These are phyloP conservation scores for Tagetes erecta DNA, from an alignment of 129 eudicot genomes.

Conservation along the genomic window DNA sequence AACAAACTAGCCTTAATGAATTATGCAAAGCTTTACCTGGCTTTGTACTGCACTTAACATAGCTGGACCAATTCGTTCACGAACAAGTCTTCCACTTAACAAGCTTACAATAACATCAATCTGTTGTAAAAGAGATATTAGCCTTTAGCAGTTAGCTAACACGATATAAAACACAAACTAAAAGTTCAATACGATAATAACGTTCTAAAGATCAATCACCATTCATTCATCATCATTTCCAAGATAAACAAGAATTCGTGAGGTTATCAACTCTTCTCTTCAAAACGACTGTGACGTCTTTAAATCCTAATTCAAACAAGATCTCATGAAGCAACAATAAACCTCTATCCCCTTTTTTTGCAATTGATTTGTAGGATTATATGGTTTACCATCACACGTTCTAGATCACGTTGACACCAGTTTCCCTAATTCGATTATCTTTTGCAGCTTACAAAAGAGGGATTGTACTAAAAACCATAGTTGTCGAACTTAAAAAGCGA, in stretches of 20 bases:
- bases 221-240: conserved; percentile 25
- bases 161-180: neutral
- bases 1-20: neutral
- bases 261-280: conserved; percentile 29
- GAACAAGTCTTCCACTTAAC: conserved; percentile 95
- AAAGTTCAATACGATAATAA: neutral
- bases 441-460: conserved; percentile 10
- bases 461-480: neutral
- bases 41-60: conserved; percentile 99
- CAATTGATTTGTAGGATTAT: neutral
- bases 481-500: too few relatives aligned
- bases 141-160: neutral
- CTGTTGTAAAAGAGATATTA: conserved; percentile 35
- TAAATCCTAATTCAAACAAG: conserved; percentile 36
- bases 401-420: neutral
- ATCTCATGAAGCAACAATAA: conserved; percentile 28
- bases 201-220: conserved; percentile 20
- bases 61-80: conserved; percentile 97
- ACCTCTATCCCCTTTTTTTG: conserved; percentile 12
- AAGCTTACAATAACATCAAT: conserved; percentile 96
- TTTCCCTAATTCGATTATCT: conserved; percentile 7
- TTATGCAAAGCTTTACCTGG: conserved; percentile 54
- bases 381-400: neutral
- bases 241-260: conserved; percentile 11
- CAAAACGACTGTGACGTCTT: conserved; percentile 29